Percentiles rank a stretch among this genome's conserved stretches.
Conservation (phyloP, 371 early-diverging fungal genomes). For the Mucor velutinosus region DNA sequence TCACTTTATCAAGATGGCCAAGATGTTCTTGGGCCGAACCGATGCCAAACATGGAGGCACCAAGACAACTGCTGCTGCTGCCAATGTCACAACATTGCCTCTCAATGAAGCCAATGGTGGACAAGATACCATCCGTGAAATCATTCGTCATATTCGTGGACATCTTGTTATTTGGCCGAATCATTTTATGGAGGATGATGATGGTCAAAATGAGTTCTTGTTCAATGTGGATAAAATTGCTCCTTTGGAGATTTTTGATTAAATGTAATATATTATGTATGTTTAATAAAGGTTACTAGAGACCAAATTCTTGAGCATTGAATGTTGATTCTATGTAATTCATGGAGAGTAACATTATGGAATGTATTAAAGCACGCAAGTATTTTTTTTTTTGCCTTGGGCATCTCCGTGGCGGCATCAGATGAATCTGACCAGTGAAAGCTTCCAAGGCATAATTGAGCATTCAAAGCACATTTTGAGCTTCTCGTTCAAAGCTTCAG, state of each 20-base stretch:
- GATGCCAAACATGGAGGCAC: slow-evolving; percentile 30
- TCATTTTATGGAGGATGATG: slow-evolving; percentile 59
- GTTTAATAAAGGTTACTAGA: too few relatives aligned
- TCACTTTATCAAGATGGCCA: slow-evolving; percentile 52
- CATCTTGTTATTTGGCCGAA: slow-evolving; percentile 63
- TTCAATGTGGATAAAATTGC: slow-evolving; percentile 53
- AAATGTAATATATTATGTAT: not conserved
- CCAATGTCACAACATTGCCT: slow-evolving; percentile 13
- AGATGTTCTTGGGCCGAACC: slow-evolving; percentile 27
- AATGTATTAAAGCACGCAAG: too few relatives aligned
- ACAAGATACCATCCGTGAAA: slow-evolving; percentile 24
- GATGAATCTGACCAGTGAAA: too few relatives aligned
- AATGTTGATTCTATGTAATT: too few relatives aligned
- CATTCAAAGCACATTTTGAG: too few relatives aligned
- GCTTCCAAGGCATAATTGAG: too few relatives aligned
- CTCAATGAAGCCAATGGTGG: not conserved
- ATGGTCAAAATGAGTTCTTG: slow-evolving; percentile 46
- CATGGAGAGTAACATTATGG: too few relatives aligned
- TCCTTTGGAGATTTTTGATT: slow-evolving; percentile 64
- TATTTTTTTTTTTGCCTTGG: too few relatives aligned
- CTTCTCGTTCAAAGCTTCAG: too few relatives aligned
- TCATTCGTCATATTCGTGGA: slow-evolving; percentile 46
- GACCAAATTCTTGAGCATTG: too few relatives aligned
- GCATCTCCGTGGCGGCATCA: too few relatives aligned
- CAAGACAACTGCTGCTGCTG: slow-evolving; percentile 24